Percentiles rank a stretch among this genome's conserved stretches.
Evolutionary conservation across 768 basidiomycete genomes (phyloP).

Genomic region (Panaeolus papilionaceus): DNA sequence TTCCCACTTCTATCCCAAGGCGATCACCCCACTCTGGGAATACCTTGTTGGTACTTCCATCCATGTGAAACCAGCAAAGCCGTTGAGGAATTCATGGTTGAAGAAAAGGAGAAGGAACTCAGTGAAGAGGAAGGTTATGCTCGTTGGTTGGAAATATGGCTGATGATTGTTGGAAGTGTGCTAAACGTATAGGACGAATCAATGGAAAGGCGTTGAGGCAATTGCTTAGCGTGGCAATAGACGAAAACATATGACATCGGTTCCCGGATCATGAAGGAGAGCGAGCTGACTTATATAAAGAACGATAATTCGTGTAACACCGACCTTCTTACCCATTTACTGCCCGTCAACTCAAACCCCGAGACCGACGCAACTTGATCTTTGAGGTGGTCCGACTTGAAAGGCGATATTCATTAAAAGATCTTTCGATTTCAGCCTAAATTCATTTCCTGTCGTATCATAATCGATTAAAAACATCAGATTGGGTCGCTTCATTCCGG

Average conservation of each 20-base stretch:
- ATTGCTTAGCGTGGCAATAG: conserved; percentile 13
- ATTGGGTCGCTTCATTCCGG: conserved; percentile 34
- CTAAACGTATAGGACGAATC: conserved; percentile 52
- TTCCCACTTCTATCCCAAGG: conserved; percentile 87
- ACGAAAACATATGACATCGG: conserved; percentile 32
- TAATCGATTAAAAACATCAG: conserved; percentile 29
- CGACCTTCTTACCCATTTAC: conserved; percentile 3
- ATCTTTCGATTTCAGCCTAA: conserved; percentile 25
- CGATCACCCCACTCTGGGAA: conserved; percentile 82
- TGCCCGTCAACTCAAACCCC: neutral
- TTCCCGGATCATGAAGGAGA: conserved; percentile 32
- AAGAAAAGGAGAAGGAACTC: conserved; percentile 40
- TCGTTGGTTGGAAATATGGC: conserved; percentile 79
- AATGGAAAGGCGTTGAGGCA: conserved; percentile 7
- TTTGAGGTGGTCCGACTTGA: conserved; percentile 27
- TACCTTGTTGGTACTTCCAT: conserved; percentile 85
- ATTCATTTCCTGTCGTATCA: conserved; percentile 46
- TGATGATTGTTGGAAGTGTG: conserved; percentile 72
- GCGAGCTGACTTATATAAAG: conserved; percentile 13
- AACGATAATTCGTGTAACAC: neutral
- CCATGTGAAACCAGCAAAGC: conserved; percentile 79
- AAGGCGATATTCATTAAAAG: conserved; percentile 17
- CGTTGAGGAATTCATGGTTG: conserved; percentile 72
- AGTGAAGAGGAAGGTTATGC: conserved; percentile 37
- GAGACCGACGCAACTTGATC: conserved; percentile 10